Evolutionary conservation across 441 rosid genomes (phyloP), one percentile per base, ranked within the genome.

Genomic region (Gossypium gossypioides): DNA sequence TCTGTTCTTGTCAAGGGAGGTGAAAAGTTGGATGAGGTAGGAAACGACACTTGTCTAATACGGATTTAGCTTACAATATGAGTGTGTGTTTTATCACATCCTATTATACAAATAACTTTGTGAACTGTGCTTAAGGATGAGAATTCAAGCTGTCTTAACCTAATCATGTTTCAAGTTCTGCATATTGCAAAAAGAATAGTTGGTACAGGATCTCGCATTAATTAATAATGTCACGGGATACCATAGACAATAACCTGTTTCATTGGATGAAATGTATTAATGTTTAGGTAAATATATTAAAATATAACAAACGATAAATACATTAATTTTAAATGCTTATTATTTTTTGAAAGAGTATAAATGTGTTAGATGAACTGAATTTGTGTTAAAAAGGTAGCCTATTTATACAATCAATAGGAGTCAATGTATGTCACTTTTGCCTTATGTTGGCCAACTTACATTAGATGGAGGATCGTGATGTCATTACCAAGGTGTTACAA

Each of bases 1-100:
- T 95, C 96, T 71, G 99, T 95, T 76, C 95, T 95, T 59, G 87
- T 95, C 78, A 95, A 95, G 81, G 99, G 99, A 54, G 88, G 89
- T 8, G 84, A 83, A 37, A 86, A 81, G 75, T 81, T 88, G 46
- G 96, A 92, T 73, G 94, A 89, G 97, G 99, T 95, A 86, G 37
- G 74, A 18, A 52, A 21, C 29, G 25, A 6, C 18, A 27, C 59
- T 69, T 59, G 57, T 59, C 40, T 18, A 50, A 59, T 59, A 50
- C n/a, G 56, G 22, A 69, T 55, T 19, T 42, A 27, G 34, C 58
- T 46, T 44, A 60, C 24, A 27, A 72, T 46, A 25, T 40, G 16
- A 42, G 48, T 27, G 3, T 60, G 7, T 7, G 50, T 46, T 60
- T 60, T 4, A 19, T 27, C 5, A 10, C 48, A 48, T 24, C 74